Base-by-base conservation (phyloP, 177 flowering plant genomes). In the Vitis hybrid region DNA sequence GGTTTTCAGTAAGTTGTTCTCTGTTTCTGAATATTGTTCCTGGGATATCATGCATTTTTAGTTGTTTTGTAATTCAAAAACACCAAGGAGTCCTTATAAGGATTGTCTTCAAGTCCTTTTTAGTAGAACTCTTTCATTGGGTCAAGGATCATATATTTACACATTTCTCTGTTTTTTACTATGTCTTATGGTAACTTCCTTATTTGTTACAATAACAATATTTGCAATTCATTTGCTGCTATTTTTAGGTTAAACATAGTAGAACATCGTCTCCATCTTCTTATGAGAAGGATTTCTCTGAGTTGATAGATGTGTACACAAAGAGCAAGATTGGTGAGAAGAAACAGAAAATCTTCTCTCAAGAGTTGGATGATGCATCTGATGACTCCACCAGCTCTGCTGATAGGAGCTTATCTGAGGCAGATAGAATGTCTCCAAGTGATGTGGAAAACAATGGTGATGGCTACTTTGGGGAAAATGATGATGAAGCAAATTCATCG, bases 221-320 rank as follows among this genome's bases (percentile, higher is more conserved):
- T 52, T 13, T 63, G 13, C 61, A 48, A 32, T n/a, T 60, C n/a
- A 21, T 11, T 58, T 60, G 56, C 32, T 68, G 32, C 15, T 49
- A 19, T 72, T 66, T 72, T 48, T 88, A 94, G 98, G 95, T 94
- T 45, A 88, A 82, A 70, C 91, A 92, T 83, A 91, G 94, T 75
- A 84, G 73, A 74, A 90, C 94, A 66, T 81, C 91, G 34, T 79
- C 83, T 57, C 51, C 68, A 19, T 67, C 82, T 55, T 93, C 97
- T 32, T 91, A 90, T 75, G 74, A 75, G 70, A 83, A 73, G 72
- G 92, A 91, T 75, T 92, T 94, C 68, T 18, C 60, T 34, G 88
- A 87, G 26, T 65, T 92, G 70, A 80, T 94, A 55, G 86, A 80
- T 61, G 64, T 65, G 14, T 92, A 94, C 32, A 72, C 74, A 74